Conservation (phyloP, 2,329 filamentous ascomycete species). For the Alternaria alternata region DNA sequence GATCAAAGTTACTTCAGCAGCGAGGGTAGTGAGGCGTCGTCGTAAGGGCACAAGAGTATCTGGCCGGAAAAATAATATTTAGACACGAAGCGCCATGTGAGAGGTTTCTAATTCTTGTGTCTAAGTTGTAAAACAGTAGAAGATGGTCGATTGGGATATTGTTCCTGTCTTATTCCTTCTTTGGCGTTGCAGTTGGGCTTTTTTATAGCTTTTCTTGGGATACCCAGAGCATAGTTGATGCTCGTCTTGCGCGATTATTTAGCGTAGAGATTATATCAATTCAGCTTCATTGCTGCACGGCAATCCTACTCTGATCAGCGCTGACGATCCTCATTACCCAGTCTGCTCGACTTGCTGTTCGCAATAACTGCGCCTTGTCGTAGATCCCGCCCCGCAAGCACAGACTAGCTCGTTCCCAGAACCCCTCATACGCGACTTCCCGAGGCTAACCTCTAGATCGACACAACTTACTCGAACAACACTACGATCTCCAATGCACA, state of each 20-base stretch:
- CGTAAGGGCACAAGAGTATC: background rate
- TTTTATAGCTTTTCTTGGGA: conserved; percentile 17
- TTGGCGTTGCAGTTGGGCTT: conserved; percentile 10
- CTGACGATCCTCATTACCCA: background rate
- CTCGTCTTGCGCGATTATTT: conserved; percentile 16
- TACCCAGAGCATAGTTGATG: conserved; percentile 19
- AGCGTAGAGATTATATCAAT: conserved; percentile 8
- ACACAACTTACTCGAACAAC: conserved; percentile 19
- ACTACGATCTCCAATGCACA: background rate
- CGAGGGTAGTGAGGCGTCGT: conserved; percentile 29
- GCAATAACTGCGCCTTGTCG: background rate
- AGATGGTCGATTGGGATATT: background rate
- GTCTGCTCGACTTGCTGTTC: background rate
- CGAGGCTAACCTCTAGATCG: conserved; percentile 33
- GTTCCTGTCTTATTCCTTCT: background rate
- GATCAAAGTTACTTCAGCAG: conserved; percentile 76
- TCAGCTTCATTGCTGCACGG: conserved; percentile 4
- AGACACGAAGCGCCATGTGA: conserved; percentile 1
- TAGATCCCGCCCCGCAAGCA: conserved; percentile 17
- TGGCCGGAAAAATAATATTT: background rate
- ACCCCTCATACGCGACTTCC: conserved; percentile 13
- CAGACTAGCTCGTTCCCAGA: conserved; percentile 10
- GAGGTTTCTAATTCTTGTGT: conserved; percentile 3
- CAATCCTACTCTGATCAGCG: background rate
- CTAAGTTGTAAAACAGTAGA: conserved; percentile 3